These are phyloP conservation scores for Cinnamomum chago DNA, from an alignment of 164 flowering plant genomes.

Conservation along the genomic window DNA sequence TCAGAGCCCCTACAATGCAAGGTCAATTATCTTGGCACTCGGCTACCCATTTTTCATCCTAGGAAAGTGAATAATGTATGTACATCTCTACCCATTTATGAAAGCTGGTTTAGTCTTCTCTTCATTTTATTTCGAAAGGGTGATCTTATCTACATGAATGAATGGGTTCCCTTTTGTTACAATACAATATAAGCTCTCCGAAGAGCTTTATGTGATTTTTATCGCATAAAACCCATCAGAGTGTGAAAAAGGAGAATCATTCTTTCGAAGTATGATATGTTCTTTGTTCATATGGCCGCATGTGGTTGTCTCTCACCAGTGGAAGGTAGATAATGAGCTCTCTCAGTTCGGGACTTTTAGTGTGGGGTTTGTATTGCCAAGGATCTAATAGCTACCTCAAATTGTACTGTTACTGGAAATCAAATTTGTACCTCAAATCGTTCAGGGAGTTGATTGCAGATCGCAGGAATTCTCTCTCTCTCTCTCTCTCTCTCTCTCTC, in stretches of 20 bases:
- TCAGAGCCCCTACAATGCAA: neutral
- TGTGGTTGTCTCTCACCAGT: neutral
- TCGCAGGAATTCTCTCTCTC: too few relatives aligned
- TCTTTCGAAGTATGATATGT: neutral
- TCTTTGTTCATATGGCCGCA: neutral
- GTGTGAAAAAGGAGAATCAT: too few relatives aligned
- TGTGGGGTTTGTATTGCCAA: too few relatives aligned
- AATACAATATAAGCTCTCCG: neutral
- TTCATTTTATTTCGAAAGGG: neutral
- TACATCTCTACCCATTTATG: neutral
- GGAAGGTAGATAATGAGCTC: neutral
- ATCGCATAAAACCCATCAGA: neutral
- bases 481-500: too few relatives aligned
- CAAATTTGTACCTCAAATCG: too few relatives aligned
- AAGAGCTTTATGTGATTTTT: neutral
- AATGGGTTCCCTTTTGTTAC: neutral
- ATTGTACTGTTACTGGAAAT: neutral
- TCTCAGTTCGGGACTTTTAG: neutral
- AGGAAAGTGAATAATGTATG: too few relatives aligned
- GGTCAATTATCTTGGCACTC: neutral
- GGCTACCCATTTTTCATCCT: neutral
- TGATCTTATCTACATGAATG: neutral
- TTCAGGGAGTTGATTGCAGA: too few relatives aligned
- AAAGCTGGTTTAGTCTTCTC: neutral
- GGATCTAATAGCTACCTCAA: neutral